Evolutionary conservation across 257 asterid genomes (phyloP).

Genomic region (Solanum tarijense): DNA sequence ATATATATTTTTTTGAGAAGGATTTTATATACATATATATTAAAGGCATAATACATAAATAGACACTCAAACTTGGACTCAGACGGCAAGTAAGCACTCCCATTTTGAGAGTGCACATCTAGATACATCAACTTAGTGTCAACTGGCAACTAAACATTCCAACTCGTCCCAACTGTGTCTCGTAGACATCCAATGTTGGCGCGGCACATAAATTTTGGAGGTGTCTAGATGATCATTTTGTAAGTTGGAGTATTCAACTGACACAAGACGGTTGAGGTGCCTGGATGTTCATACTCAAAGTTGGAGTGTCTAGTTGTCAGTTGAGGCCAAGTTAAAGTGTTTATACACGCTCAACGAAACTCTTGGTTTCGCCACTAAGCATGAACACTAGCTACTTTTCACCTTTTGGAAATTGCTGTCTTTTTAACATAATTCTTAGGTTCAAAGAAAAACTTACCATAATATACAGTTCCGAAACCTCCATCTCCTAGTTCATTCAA

Average conservation of each 20-base stretch:
- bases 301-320: background rate
- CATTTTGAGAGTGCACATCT: background rate
- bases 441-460: background rate
- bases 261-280: background rate
- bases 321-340: background rate
- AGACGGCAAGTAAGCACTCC: background rate
- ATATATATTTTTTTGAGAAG: too few relatives aligned
- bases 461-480: constrained; percentile 3
- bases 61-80: background rate
- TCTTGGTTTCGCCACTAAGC: background rate
- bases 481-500: constrained; percentile 5
- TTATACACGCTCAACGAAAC: background rate
- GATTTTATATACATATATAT: background rate
- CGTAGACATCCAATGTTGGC: background rate
- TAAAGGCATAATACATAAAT: background rate
- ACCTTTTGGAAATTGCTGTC: background rate
- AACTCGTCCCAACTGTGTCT: background rate
- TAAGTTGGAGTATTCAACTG: background rate
- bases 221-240: background rate
- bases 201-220: background rate
- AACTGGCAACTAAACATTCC: background rate
- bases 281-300: background rate
- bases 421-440: background rate
- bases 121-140: background rate
- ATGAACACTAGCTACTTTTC: background rate